phyloP scores from a whole-genome alignment of 768 basidiomycete genomes.

The Clavaria fumosa region DNA sequence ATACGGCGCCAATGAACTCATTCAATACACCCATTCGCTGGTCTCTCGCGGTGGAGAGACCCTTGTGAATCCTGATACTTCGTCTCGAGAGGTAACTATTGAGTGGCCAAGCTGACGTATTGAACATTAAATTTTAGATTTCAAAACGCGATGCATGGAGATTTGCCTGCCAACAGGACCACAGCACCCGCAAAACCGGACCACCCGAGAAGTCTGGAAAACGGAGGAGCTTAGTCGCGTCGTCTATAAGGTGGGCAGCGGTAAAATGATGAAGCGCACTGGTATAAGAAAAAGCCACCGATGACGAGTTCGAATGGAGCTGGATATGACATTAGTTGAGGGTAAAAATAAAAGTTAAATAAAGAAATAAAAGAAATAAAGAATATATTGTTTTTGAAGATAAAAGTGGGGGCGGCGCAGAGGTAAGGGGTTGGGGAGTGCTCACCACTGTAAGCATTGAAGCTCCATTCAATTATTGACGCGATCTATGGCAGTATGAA shows the following conservation, averaged over 20 bases:
- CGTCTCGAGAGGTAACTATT: constrained; percentile 52
- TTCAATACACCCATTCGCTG: constrained; percentile 66
- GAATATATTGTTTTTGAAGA: no score
- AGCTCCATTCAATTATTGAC: constrained; percentile 37
- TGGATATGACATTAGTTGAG: no score
- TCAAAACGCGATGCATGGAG: constrained; percentile 73
- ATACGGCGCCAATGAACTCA: constrained; percentile 55
- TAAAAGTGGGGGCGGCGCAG: no score
- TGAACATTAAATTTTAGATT: no score
- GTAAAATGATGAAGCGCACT: constrained; percentile 27
- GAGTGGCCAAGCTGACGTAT: constrained; percentile 59
- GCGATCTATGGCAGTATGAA: constrained; percentile 22
- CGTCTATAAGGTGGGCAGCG: neutral
- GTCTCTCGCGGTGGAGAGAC: constrained; percentile 45
- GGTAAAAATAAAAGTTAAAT: neutral
- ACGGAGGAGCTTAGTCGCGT: neutral
- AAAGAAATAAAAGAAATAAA: constrained; percentile 8
- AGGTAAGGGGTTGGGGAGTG: no score
- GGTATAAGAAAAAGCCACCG: constrained; percentile 59
- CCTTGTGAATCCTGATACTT: constrained; percentile 45
- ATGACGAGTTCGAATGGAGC: constrained; percentile 70
- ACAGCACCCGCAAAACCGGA: constrained; percentile 66
- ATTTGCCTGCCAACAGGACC: constrained; percentile 47
- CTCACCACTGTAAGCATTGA: constrained; percentile 54
- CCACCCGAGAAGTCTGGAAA: constrained; percentile 38